phyloP scores from a whole-genome alignment of 139 green algal species.

The Nannochloris sp. region DNA sequence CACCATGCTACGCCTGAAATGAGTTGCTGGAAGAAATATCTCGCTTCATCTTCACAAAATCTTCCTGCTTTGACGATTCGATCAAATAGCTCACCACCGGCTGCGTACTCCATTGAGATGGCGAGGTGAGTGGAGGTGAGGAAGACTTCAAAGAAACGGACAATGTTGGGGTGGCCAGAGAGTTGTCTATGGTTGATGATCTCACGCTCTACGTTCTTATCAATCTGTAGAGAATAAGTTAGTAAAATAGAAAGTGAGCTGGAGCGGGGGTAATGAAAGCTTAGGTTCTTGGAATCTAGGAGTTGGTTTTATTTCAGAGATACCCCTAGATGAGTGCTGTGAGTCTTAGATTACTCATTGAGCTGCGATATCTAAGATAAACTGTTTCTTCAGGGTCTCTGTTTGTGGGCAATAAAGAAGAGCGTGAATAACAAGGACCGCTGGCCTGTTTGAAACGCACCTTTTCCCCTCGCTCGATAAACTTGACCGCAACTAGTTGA shows the following conservation, averaged over 20 bases:
- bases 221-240: conserved; percentile 60
- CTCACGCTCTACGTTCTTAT: conserved; percentile 97
- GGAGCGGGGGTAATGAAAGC: not conserved
- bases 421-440: not conserved
- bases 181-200: conserved; percentile 95
- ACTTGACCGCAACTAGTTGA: conserved; percentile 74
- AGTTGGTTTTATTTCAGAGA: too few relatives aligned
- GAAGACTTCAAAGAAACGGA: conserved; percentile 86
- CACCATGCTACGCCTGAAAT: conserved; percentile 92
- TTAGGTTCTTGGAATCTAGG: too few relatives aligned
- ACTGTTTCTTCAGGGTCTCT: not conserved
- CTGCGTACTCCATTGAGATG: conserved; percentile 79
- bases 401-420: not conserved
- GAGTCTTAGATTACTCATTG: too few relatives aligned
- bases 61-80: conserved; percentile 85
- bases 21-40: conserved; percentile 99
- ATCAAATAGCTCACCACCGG: conserved; percentile 94
- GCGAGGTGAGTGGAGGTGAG: conserved; percentile 63
- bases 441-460: conserved; percentile 6
- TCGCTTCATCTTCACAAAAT: conserved; percentile 92
- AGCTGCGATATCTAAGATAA: not conserved
- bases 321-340: too few relatives aligned
- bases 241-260: not conserved
- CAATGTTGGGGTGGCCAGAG: conserved; percentile 90
- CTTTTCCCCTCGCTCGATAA: conserved; percentile 70